Base-by-base conservation (phyloP, 169 alveolate genomes). In the Plasmodium coatneyi region DNA sequence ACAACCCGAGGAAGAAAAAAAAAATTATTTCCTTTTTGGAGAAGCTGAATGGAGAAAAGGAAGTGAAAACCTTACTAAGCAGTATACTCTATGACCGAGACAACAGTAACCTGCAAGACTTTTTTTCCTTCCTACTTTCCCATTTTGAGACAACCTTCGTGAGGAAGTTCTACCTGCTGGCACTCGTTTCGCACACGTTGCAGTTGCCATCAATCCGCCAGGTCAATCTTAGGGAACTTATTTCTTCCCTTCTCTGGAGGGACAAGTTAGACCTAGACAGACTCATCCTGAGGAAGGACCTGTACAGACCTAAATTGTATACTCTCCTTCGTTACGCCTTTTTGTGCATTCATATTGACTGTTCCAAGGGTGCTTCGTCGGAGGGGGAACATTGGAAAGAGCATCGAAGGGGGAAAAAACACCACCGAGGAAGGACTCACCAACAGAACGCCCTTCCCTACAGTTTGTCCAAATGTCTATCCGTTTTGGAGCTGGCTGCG, bases 21-120 rank as follows among this genome's bases (percentile, higher is more conserved):
- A 79, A 87, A 78, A 87, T 87, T 22, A 87, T 87, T 71, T 19
- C 34, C 39, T 87, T 87, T 78, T 78, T 87, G 41, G 78, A 71
- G 22, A 39, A 36, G 3, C 80, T 78, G 16, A 22, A 66, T 36
- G 71, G 36, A 12, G 36, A 49, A 6, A 16, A 22, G 14, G 46
- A 56, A 56, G 16, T 71, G 19, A 3, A 66, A 71, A 52, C n/a
- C 0, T 36, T 87, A 16, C 46, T 87, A 22, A 54, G n/a, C 43
- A 52, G 28, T n/a, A 56, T 87, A 19, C 71, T 54, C 7, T 46
- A 87, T 19, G 46, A 52, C 7, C 36, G 1, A 12, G 3, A 49
- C 28, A 7, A 19, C 36, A 10, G 7, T 28, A 1, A 78, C 43
- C 0, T 87, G 71, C 28, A 78, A 36, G 5, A n/a, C 16, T 41